Conservation (phyloP, 768 basidiomycete genomes). For the Cubamyces sp. region DNA sequence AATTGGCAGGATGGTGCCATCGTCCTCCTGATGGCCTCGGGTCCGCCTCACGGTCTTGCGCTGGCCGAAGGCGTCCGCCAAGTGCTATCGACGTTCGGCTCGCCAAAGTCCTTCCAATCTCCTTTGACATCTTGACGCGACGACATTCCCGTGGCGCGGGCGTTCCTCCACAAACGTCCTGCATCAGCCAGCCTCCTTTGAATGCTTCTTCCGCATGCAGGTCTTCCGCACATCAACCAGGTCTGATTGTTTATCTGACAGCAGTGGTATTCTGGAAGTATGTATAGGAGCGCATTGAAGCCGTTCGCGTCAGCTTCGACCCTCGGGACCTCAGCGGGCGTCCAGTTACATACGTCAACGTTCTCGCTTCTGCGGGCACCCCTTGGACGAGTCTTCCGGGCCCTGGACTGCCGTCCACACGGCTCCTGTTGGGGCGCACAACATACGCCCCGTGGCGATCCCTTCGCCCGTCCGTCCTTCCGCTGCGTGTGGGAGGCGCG, state of each 20-base stretch:
- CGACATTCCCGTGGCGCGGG: neutral
- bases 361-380: neutral
- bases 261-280: neutral
- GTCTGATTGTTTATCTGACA: slow-evolving; percentile 6
- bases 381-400: neutral
- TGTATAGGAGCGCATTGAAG: neutral
- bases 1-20: too few relatives aligned
- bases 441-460: too few relatives aligned
- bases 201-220: neutral
- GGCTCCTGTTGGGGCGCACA: too few relatives aligned
- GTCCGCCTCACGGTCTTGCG: too few relatives aligned
- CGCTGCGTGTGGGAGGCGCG: neutral
- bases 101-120: neutral
- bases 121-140: neutral
- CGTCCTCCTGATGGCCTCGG: too few relatives aligned
- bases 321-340: neutral
- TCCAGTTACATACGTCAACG: neutral
- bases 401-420: too few relatives aligned
- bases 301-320: slow-evolving; percentile 2
- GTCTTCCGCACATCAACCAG: neutral
- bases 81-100: too few relatives aligned
- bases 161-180: neutral
- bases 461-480: too few relatives aligned
- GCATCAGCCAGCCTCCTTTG: neutral
- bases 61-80: too few relatives aligned